A percentile compares a stretch with the other conserved stretches of the same genome.
phyloP scores from a whole-genome alignment of 2,329 filamentous ascomycete genomes.

The Hymenoscyphus fructigenus region DNA sequence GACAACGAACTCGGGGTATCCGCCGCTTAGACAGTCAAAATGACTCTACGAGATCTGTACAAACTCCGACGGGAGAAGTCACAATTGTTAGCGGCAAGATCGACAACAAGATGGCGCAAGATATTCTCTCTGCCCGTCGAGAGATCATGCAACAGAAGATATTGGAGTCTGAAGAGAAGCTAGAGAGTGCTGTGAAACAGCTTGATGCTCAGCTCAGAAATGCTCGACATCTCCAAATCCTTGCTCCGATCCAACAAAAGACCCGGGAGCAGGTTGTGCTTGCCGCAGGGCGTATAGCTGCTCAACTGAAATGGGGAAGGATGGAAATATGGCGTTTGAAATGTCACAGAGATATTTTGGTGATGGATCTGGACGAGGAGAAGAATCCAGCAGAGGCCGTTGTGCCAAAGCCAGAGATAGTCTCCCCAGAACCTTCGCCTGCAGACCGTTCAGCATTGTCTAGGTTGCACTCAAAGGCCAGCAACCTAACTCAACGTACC shows the following conservation, averaged over 20 bases:
- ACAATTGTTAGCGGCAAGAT: conserved; percentile 71
- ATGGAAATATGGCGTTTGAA: conserved; percentile 91
- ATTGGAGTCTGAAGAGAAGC: conserved; percentile 75
- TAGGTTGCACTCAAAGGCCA: conserved; percentile 40
- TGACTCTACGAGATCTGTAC: conserved; percentile 57
- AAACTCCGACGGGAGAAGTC: conserved; percentile 71
- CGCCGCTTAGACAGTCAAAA: conserved; percentile 58
- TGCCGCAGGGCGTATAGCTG: conserved; percentile 79
- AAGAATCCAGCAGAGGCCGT: conserved; percentile 29
- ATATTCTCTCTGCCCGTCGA: conserved; percentile 78
- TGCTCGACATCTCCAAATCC: conserved; percentile 81
- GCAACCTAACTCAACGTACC: conserved; percentile 39
- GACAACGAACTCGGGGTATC: conserved; percentile 71
- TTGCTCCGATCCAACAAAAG: conserved; percentile 89
- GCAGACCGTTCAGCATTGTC: conserved; percentile 35
- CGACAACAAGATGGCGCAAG: conserved; percentile 78
- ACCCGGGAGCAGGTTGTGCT: conserved; percentile 83
- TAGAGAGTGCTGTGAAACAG: conserved; percentile 70
- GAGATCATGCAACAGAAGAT: conserved; percentile 85
- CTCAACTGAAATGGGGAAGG: conserved; percentile 89
- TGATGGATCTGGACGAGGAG: conserved; percentile 84
- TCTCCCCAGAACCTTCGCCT: conserved; percentile 20
- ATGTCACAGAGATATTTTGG: conserved; percentile 86
- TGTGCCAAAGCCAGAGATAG: conserved; percentile 16
- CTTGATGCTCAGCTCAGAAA: conserved; percentile 84